These are phyloP conservation scores for Aspergillus panamensis DNA, from an alignment of 495 filamentous ascomycete species.

Conservation along the genomic window DNA sequence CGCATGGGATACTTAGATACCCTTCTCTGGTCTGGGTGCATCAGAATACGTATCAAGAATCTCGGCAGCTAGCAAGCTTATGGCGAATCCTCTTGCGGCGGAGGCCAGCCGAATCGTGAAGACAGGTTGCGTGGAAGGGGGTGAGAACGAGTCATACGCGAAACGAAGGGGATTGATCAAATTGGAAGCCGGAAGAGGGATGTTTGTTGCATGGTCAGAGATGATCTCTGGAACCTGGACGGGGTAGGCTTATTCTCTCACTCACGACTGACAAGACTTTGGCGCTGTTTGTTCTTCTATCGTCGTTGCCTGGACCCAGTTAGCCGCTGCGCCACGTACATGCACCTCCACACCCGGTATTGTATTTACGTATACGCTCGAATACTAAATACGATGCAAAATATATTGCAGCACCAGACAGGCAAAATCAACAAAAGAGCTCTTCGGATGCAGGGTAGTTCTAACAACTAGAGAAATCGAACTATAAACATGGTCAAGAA, in stretches of 20 bases:
- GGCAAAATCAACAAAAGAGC: too few species aligned
- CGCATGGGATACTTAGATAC: conserved; percentile 48
- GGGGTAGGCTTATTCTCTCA: neutral
- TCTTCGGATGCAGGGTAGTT: too few species aligned
- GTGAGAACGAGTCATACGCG: conserved; percentile 9
- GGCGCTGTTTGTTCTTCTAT: neutral
- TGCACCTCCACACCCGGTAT: neutral
- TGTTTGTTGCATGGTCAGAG: neutral
- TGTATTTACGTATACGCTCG: too few species aligned
- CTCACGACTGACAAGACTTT: neutral
- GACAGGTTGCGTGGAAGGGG: conserved; percentile 1
- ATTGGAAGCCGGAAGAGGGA: neutral
- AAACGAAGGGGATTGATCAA: neutral
- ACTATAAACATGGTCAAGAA: neutral
- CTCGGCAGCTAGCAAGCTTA: neutral
- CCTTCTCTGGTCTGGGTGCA: neutral
- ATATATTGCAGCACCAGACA: too few species aligned
- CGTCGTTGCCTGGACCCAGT: neutral
- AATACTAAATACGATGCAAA: too few species aligned
- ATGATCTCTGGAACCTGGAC: neutral
- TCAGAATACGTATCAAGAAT: conserved; percentile 1
- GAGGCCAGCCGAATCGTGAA: conserved; percentile 17
- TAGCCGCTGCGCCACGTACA: neutral
- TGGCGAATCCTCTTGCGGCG: conserved; percentile 10
- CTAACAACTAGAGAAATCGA: neutral